Conservation (phyloP, 2,329 filamentous ascomycete genomes). For the Massarina eburnea region DNA sequence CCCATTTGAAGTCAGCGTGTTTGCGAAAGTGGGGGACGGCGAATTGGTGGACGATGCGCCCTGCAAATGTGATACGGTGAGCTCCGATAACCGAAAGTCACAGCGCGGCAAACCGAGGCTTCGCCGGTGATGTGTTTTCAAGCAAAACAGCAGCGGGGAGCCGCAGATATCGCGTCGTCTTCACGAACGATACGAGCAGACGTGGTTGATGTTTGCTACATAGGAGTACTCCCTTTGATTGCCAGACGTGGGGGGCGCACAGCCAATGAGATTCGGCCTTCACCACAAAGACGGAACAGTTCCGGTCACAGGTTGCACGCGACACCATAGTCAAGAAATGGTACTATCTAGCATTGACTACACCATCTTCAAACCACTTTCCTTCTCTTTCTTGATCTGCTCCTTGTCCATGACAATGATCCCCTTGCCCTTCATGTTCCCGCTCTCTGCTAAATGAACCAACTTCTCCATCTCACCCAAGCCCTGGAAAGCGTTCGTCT, state of each 20-base stretch:
- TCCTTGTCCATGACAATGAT: constrained; percentile 55
- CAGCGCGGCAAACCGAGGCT: constrained; percentile 1
- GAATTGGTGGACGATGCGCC: constrained; percentile 29
- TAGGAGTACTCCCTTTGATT: no score
- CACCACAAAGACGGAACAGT: no score
- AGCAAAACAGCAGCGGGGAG: not conserved
- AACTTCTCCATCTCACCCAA: constrained; percentile 56
- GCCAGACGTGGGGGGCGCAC: no score
- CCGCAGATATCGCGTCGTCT: no score
- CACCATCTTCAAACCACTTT: not conserved
- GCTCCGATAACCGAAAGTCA: constrained; percentile 25
- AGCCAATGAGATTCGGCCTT: no score
- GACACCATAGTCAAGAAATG: no score
- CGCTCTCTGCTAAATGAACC: constrained; percentile 53
- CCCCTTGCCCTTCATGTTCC: constrained; percentile 58
- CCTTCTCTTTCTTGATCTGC: constrained; percentile 45
- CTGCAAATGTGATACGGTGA: constrained; percentile 22
- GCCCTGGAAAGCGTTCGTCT: constrained; percentile 56
- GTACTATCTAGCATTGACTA: no score
- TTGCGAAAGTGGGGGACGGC: constrained; percentile 41
- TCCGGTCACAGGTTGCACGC: no score
- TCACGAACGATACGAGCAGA: no score
- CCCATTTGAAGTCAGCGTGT: constrained; percentile 29
- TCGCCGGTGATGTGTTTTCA: not conserved
- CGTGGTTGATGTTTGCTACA: no score